phyloP scores from a whole-genome alignment of 257 asterid genomes.

The Ophiorrhiza pumila region DNA sequence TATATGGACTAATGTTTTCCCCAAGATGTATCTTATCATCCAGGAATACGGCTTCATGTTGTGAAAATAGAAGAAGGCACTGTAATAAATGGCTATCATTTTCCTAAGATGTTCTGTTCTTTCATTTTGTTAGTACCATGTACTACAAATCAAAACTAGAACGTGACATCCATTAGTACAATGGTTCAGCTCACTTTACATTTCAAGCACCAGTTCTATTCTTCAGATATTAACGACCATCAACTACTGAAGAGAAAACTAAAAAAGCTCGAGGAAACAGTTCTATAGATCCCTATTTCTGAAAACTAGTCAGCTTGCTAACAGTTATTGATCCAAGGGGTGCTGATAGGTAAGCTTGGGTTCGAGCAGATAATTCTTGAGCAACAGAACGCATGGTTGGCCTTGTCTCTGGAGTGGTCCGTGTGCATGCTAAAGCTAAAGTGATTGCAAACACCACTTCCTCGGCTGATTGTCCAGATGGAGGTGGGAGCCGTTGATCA shows the following conservation, averaged over 20 bases:
- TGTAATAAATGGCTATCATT: neutral
- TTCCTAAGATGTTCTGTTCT: neutral
- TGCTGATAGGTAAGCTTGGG: constrained; percentile 47
- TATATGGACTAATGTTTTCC: constrained; percentile 2
- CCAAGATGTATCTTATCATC: neutral
- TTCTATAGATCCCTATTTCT: constrained; percentile 25
- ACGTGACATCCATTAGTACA: neutral
- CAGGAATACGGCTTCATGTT: neutral
- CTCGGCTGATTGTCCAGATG: constrained; percentile 55
- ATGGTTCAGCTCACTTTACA: constrained; percentile 6
- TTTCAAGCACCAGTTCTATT: neutral
- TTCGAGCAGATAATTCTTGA: constrained; percentile 63
- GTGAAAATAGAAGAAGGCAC: neutral
- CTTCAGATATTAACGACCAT: neutral
- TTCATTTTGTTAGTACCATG: neutral
- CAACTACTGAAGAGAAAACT: neutral
- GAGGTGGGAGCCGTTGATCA: constrained; percentile 67
- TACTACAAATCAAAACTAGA: neutral
- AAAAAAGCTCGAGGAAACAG: neutral
- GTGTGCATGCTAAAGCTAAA: constrained; percentile 65
- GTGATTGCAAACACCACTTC: constrained; percentile 59
- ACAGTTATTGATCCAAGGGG: constrained; percentile 45
- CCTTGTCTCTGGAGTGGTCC: constrained; percentile 52
- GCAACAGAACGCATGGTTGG: constrained; percentile 83
- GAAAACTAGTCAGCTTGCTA: constrained; percentile 36